Evolutionary conservation across 2,329 filamentous ascomycete genomes (phyloP).

Genomic region (Penicillium decumbens): DNA sequence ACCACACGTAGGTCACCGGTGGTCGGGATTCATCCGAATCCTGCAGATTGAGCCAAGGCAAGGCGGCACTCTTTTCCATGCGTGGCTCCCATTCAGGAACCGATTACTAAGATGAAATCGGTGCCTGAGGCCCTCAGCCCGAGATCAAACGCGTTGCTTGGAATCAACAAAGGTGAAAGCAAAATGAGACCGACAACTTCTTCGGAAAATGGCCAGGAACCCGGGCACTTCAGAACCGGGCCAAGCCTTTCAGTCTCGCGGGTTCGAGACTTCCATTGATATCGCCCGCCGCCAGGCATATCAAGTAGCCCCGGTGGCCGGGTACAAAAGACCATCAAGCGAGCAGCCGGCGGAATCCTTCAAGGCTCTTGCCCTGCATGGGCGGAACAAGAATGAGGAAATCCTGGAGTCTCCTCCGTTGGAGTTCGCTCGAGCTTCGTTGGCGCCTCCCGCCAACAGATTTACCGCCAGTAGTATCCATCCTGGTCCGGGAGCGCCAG

Average conservation of each 20-base stretch:
- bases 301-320: constrained; percentile 42
- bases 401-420: constrained; percentile 16
- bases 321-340: constrained; percentile 46
- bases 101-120: background rate
- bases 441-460: constrained; percentile 23
- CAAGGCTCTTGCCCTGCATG: constrained; percentile 5
- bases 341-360: constrained; percentile 11
- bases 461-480: constrained; percentile 42
- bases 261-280: constrained; percentile 48
- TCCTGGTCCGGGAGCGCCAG: constrained; percentile 20
- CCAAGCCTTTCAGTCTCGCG: constrained; percentile 46
- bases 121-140: constrained; percentile 1
- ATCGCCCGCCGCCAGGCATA: constrained; percentile 40
- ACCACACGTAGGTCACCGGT: background rate
- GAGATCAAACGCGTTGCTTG: background rate
- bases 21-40: background rate
- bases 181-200: background rate
- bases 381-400: constrained; percentile 7
- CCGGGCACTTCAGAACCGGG: constrained; percentile 27
- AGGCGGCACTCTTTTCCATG: background rate
- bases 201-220: constrained; percentile 1
- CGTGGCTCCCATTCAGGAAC: constrained; percentile 1
- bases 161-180: background rate
- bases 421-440: constrained; percentile 29
- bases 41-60: background rate